phyloP scores from a whole-genome alignment of 495 filamentous ascomycete species.

The Saxophila tyrrhenica region DNA sequence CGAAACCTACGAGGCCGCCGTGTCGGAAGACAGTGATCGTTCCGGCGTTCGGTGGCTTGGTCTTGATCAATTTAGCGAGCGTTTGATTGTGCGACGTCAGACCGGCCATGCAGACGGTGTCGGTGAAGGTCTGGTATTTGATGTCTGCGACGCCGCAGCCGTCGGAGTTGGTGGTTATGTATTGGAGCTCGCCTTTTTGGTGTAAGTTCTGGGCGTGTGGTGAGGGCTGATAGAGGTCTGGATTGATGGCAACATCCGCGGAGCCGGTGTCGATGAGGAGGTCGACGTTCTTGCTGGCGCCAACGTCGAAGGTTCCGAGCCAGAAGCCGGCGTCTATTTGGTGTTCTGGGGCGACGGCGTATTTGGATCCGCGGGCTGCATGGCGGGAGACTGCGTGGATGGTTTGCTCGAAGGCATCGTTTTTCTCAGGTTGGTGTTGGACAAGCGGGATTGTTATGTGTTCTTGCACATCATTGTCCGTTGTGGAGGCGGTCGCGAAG shows the following conservation, averaged over 20 bases:
- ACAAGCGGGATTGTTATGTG: not conserved
- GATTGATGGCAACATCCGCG: conserved; percentile 3
- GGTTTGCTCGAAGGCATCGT: not conserved
- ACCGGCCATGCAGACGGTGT: conserved; percentile 2
- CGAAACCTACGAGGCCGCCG: conserved; percentile 5
- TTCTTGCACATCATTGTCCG: not conserved
- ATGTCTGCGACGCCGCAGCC: conserved; percentile 7
- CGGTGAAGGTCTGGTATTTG: not conserved
- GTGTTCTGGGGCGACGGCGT: not conserved
- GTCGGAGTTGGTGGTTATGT: not conserved
- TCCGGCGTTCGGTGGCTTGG: not conserved
- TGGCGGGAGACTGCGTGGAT: not conserved
- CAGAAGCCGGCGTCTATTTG: conserved; percentile 7
- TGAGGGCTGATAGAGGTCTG: conserved; percentile 2
- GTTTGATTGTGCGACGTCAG: not conserved
- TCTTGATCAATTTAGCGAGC: not conserved
- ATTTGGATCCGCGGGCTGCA: not conserved
- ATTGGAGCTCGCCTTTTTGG: not conserved
- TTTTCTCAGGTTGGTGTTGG: not conserved
- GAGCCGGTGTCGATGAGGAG: conserved; percentile 13
- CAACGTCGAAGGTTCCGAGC: conserved; percentile 4
- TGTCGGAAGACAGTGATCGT: conserved; percentile 4
- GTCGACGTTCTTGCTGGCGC: not conserved
- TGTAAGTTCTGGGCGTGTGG: not conserved
- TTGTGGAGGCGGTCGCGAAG: not conserved